phyloP scores from a whole-genome alignment of 1,284 basidiomycete genomes.

The Cryptococcus hybrid region DNA sequence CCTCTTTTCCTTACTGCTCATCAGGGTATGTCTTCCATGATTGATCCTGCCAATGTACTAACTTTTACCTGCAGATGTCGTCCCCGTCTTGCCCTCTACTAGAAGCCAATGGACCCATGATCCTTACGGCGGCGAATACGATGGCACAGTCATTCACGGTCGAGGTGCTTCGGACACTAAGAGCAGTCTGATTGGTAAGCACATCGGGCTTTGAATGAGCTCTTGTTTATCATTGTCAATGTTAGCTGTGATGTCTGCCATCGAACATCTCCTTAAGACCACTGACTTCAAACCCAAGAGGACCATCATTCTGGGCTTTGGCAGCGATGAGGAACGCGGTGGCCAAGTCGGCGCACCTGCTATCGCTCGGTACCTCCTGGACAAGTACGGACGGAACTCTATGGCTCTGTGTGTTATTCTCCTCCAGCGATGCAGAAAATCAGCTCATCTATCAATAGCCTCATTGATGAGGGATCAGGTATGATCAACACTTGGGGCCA shows the following conservation, averaged over 20 bases:
- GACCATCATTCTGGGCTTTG: conserved; percentile 53
- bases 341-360: conserved; percentile 46
- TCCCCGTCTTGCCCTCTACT: conserved; percentile 59
- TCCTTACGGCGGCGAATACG: conserved; percentile 62
- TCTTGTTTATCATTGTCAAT: neutral
- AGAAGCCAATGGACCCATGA: conserved; percentile 59
- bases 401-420: conserved; percentile 37
- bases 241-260: conserved; percentile 55
- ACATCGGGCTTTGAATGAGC: neutral
- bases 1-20: conserved; percentile 66
- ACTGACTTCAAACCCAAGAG: conserved; percentile 52
- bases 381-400: conserved; percentile 49
- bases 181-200: conserved; percentile 54
- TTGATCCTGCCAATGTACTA: neutral
- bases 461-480: conserved; percentile 54
- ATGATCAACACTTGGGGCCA: conserved; percentile 43
- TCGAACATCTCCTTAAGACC: conserved; percentile 57
- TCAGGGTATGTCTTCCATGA: conserved; percentile 53
- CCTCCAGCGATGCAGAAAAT: neutral
- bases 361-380: conserved; percentile 43
- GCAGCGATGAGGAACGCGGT: conserved; percentile 57
- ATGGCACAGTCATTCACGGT: conserved; percentile 60
- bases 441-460: conserved; percentile 4
- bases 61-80: conserved; percentile 52
- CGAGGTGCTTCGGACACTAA: conserved; percentile 63